Conservation (phyloP, 108 stramenopile genomes). For the Fragilaria crotonensis region DNA sequence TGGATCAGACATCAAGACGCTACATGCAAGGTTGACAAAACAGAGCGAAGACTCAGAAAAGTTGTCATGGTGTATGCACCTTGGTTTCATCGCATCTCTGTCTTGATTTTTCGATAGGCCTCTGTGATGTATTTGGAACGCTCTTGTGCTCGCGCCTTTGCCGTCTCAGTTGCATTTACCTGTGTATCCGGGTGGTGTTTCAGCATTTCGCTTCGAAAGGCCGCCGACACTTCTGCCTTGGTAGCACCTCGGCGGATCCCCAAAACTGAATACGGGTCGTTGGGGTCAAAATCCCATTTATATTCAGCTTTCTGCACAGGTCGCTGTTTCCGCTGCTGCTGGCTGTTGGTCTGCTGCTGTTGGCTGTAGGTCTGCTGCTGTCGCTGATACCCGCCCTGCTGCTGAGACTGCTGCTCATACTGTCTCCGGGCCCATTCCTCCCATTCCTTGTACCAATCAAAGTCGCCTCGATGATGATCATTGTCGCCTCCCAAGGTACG, state of each 20-base stretch:
- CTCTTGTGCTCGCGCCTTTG: slow-evolving; percentile 53
- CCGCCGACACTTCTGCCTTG: slow-evolving; percentile 62
- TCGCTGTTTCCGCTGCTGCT: slow-evolving; percentile 22
- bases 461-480: slow-evolving; percentile 40
- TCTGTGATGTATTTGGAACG: slow-evolving; percentile 72
- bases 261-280: slow-evolving; percentile 75
- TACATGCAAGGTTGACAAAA: too few relatives aligned
- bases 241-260: slow-evolving; percentile 51
- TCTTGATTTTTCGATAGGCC: slow-evolving; percentile 73
- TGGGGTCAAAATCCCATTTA: slow-evolving; percentile 72
- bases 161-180: slow-evolving; percentile 48
- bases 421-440: slow-evolving; percentile 69
- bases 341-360: slow-evolving; percentile 14
- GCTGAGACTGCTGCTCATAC: slow-evolving; percentile 54
- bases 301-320: slow-evolving; percentile 38
- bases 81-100: slow-evolving; percentile 15
- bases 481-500: slow-evolving; percentile 40
- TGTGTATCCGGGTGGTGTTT: slow-evolving; percentile 74
- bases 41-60: too few relatives aligned
- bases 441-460: slow-evolving; percentile 77
- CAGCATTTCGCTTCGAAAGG: slow-evolving; percentile 77
- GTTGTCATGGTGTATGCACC: too few relatives aligned
- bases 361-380: slow-evolving; percentile 25
- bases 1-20: too few relatives aligned
- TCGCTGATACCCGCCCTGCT: slow-evolving; percentile 37